Percentiles rank a stretch among this genome's conserved stretches.
Conservation (phyloP, 495 filamentous ascomycete genomes). For the Lepidopterella palustris region DNA sequence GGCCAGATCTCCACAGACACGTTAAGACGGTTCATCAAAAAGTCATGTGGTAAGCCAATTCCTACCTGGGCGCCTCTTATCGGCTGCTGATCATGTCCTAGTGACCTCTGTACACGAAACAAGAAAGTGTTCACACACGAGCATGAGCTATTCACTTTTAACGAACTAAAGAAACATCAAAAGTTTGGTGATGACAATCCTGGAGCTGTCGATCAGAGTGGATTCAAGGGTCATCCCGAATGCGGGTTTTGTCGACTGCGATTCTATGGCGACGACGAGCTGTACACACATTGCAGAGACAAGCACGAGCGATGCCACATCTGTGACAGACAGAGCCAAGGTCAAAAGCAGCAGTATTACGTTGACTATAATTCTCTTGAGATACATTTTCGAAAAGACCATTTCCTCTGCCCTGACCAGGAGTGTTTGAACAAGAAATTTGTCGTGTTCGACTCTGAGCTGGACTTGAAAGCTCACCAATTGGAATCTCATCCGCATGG, state of each 20-base stretch:
- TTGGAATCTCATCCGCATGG: constrained; percentile 68
- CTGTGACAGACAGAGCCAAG: constrained; percentile 68
- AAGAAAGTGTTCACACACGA: constrained; percentile 99
- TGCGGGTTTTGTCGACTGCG: constrained; percentile 87
- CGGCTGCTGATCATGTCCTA: constrained; percentile 22
- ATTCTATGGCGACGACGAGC: constrained; percentile 94
- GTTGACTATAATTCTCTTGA: constrained; percentile 77
- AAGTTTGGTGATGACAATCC: constrained; percentile 85
- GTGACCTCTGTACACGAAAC: constrained; percentile 83
- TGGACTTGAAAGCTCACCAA: constrained; percentile 88
- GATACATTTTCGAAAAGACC: constrained; percentile 76
- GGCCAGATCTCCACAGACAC: constrained; percentile 91
- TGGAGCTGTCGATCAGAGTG: constrained; percentile 84
- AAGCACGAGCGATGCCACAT: constrained; percentile 93
- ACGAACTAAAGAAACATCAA: constrained; percentile 80
- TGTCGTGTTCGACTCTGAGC: constrained; percentile 88
- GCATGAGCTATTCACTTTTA: constrained; percentile 83
- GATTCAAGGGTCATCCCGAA: constrained; percentile 92
- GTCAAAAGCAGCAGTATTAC: constrained; percentile 79
- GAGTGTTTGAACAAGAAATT: constrained; percentile 97
- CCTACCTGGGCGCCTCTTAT: background rate
- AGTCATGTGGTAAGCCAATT: constrained; percentile 67
- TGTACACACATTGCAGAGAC: constrained; percentile 85
- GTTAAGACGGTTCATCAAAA: constrained; percentile 74
- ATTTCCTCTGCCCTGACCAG: constrained; percentile 75